Base-by-base conservation (phyloP, 352 stramenopile genomes). In the Phytophthora meadii region DNA sequence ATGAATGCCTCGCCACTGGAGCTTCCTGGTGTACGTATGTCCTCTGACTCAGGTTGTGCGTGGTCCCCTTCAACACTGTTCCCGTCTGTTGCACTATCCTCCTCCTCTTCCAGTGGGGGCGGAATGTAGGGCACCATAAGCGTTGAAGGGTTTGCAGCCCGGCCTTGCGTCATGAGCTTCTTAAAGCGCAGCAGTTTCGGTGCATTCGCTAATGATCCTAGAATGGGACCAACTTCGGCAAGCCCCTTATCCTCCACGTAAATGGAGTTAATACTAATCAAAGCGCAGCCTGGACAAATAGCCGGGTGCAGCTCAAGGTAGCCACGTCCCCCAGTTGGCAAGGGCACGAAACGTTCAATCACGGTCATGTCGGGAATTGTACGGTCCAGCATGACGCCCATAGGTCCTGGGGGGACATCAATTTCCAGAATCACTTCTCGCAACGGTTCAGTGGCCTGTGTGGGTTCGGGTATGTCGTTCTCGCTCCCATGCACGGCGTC, bases 351-450 rank as follows among this genome's bases (percentile, higher is more conserved):
- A 8, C 83, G 71, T 50, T 92, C 86, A 32, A 95, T 85, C 25
- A 95, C 73, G 6, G 82, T 89, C 86, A 93, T 93, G 46, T 93
- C 68, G 0, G 71, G 51, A 54, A 94, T 92, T 4, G 84, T 91
- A 15, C 83, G 82, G 54, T 95, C 88, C 15, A 95, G 70, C 68
- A 94, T 80, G 39, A 95, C 70, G 22, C 88, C 88, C 84, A 95
- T 94, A 0, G 88, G 86, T 54, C 88, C 88, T 22, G 86, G 72
- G 7, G 86, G 86, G 0, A 95, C 68, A 10, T 95, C 88, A 9
- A 93, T 84, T 65, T 95, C 88, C 11, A 95, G 48, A 53, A 94
- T 82, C 10, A 94, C 84, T 72, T 95, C 88, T 22, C 83, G 82
- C 24, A 89, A 61, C 5, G 78, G 73, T 28, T 89, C 82, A 22